These are phyloP conservation scores for Xylaria venustula DNA, from an alignment of 495 filamentous ascomycete genomes.

Conservation along the genomic window DNA sequence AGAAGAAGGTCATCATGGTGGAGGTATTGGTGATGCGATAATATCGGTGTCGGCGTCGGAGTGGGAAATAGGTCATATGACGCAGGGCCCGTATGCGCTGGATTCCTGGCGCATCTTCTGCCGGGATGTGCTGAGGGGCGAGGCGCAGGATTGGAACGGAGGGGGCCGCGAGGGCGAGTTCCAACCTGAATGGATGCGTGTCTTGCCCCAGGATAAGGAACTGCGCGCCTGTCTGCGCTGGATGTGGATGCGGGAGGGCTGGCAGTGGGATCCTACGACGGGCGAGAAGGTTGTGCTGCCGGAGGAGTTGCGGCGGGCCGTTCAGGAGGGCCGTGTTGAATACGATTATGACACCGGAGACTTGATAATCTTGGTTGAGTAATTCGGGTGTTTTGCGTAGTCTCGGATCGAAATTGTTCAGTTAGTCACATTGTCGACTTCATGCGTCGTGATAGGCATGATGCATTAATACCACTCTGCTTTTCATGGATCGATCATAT, in stretches of 20 bases:
- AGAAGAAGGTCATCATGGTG: no score
- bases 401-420: no score
- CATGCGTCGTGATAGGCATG: no score
- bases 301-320: constrained; percentile 56
- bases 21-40: constrained; percentile 1
- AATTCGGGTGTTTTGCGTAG: no score
- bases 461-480: no score
- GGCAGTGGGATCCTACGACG: constrained; percentile 73
- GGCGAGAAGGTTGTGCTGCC: constrained; percentile 60
- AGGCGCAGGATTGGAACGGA: constrained; percentile 62
- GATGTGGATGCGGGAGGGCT: constrained; percentile 89
- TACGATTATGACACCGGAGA: constrained; percentile 57
- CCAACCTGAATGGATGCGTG: constrained; percentile 81
- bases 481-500: no score
- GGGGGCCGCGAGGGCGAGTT: constrained; percentile 38
- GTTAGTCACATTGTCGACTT: no score
- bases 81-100: constrained; percentile 83
- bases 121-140: constrained; percentile 68
- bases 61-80: constrained; percentile 87
- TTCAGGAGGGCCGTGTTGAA: constrained; percentile 57
- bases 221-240: constrained; percentile 80
- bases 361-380: constrained; percentile 31
- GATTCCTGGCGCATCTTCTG: constrained; percentile 96
- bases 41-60: constrained; percentile 37
- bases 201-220: constrained; percentile 85